Base-by-base conservation (phyloP, 805 yeast species). In the Candida boidinii region DNA sequence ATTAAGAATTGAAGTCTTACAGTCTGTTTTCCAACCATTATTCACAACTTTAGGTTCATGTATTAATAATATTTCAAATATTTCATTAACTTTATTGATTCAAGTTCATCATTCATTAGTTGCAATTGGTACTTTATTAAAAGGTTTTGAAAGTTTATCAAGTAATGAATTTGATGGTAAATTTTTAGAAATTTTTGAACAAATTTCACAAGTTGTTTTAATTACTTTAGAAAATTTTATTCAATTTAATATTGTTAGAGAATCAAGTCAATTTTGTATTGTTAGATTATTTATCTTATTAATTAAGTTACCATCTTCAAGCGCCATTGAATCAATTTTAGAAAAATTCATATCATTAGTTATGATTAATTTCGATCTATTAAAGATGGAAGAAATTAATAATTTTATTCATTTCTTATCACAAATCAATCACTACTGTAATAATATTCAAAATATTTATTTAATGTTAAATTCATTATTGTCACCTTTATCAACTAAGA, bases 61-160 rank as follows among this genome's bases (percentile, higher is more conserved):
- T 46, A 73, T 85, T 34, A 53, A 58, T 19, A 49, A 39, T 22
- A 45, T 51, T 3, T 51, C 58, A 5, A 49, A 44, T 14, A 46
- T 61, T 18, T 64, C 64, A 18, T 60, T 66, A 23, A 62, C 66
- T 26, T 48, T 69, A 22, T 67, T 79, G 2, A 56, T 84, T 28
- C 92, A 85, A 51, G 79, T 86, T 3, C 95, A 92, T 54, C 96
- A 90, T 52, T 70, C 79, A 22, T 59, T 92, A 30, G 74, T 85
- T 76, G 88, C 96, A 0, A 73, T 90, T 28, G 96, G 96, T 28
- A 85, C 96, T 0, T 69, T 88, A 48, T 80, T 87, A 4, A 74
- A 92, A 51, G 97, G 97, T 4, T 76, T 82, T 46, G 92, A 80
- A 39, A 29, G 39, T 15, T 30, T 48, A n/a, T 30, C 38, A 22